These are phyloP conservation scores for Triglochin maritima DNA, from an alignment of 106 monocot genomes.

Conservation along the genomic window DNA sequence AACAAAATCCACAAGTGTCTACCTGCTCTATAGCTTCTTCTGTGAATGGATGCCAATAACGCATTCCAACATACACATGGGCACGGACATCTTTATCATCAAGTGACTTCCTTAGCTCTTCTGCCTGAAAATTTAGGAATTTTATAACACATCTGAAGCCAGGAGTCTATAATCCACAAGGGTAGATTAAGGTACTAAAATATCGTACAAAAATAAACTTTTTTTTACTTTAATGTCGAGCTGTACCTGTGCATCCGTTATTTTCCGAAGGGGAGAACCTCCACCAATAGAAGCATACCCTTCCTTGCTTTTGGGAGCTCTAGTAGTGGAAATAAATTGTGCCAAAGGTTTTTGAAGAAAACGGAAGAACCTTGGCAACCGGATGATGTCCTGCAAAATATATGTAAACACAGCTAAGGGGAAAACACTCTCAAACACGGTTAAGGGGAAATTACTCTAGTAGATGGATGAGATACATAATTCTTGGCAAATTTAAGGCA, in stretches of 20 bases:
- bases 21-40: slow-evolving; percentile 99
- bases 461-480: no score
- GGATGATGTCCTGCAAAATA: slow-evolving; percentile 70
- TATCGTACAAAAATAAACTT: no score
- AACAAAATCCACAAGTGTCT: slow-evolving; percentile 4
- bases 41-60: slow-evolving; percentile 99
- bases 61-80: slow-evolving; percentile 99
- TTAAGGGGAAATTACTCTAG: neutral
- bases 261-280: slow-evolving; percentile 82
- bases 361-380: slow-evolving; percentile 77
- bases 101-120: slow-evolving; percentile 66
- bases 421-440: neutral
- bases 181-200: no score
- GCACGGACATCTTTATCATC: slow-evolving; percentile 66
- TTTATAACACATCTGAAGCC: neutral
- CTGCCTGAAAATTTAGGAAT: slow-evolving; percentile 38
- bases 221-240: no score
- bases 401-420: neutral
- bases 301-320: slow-evolving; percentile 98
- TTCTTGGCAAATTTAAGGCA: no score
- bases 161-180: neutral
- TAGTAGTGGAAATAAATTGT: slow-evolving; percentile 69
- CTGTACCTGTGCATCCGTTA: slow-evolving; percentile 78
- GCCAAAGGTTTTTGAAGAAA: slow-evolving; percentile 92
- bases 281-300: slow-evolving; percentile 98